These are phyloP conservation scores for Gamarada debralockiae DNA, from an alignment of 495 filamentous ascomycete genomes.

Conservation along the genomic window DNA sequence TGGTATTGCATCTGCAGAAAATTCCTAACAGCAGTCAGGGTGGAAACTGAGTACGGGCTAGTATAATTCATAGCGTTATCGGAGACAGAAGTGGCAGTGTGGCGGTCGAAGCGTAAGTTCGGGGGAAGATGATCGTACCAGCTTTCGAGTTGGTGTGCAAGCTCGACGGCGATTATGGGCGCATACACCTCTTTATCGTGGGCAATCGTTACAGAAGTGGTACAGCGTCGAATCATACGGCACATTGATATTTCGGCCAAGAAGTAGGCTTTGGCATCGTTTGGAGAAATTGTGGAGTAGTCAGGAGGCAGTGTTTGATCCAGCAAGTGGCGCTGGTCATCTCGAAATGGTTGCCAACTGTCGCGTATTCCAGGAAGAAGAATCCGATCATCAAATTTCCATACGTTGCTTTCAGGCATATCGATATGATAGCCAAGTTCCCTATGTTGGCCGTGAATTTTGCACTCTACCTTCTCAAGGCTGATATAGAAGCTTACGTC, in stretches of 20 bases:
- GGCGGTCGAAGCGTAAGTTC: conserved; percentile 9
- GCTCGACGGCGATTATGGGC: conserved; percentile 11
- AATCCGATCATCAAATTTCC: conserved; percentile 19
- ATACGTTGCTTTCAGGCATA: conserved; percentile 18
- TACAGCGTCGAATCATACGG: conserved; percentile 15
- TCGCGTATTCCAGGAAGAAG: conserved; percentile 6
- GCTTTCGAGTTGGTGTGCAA: conserved; percentile 9
- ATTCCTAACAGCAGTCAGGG: background rate
- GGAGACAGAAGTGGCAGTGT: background rate
- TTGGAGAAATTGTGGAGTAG: background rate
- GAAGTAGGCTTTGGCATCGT: conserved; percentile 11
- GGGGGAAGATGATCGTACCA: conserved; percentile 14
- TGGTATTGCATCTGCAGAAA: conserved; percentile 14
- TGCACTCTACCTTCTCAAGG: too few species aligned
- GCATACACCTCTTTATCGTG: conserved; percentile 6
- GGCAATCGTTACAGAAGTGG: conserved; percentile 9
- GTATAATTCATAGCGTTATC: background rate
- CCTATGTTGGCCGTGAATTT: background rate
- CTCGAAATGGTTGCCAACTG: conserved; percentile 10
- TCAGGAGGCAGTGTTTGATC: background rate
- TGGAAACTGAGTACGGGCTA: background rate
- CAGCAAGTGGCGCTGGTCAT: conserved; percentile 1
- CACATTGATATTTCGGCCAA: conserved; percentile 11
- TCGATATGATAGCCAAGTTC: conserved; percentile 16
- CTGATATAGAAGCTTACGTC: background rate